These are phyloP conservation scores for Syzygium oleosum DNA, from an alignment of 345 rosid genomes.

Conservation along the genomic window DNA sequence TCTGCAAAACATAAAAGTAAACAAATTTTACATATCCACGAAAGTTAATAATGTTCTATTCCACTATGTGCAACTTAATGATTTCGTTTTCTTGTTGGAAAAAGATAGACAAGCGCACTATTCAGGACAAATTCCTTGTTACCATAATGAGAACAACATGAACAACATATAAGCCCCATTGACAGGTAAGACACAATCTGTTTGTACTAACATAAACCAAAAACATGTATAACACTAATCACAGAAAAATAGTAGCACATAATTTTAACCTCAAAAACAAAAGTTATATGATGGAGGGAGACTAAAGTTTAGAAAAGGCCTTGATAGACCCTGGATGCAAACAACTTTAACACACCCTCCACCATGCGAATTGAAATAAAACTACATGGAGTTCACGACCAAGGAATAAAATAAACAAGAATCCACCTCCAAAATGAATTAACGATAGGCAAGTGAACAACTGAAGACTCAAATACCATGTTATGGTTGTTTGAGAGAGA, in stretches of 20 bases:
- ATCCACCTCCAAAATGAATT: neutral
- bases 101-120: neutral
- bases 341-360: neutral
- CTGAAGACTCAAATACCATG: neutral
- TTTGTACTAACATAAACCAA: neutral
- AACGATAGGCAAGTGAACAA: neutral
- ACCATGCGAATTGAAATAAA: neutral
- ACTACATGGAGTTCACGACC: neutral
- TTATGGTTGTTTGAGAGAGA: neutral
- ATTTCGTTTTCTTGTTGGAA: neutral
- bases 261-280: neutral
- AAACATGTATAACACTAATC: neutral
- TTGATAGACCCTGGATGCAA: neutral
- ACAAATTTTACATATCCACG: neutral
- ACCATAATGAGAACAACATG: neutral
- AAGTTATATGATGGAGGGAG: neutral
- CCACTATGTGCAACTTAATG: neutral
- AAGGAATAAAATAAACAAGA: neutral
- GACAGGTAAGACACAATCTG: neutral
- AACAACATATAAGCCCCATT: neutral
- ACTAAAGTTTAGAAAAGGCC: neutral
- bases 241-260: neutral
- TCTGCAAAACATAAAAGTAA: slow-evolving; percentile 40
- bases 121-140: neutral
- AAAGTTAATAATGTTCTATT: neutral